A percentile compares a stretch with the other conserved stretches of the same genome.
Conservation (phyloP, 2,329 filamentous ascomycete genomes). For the Zasmidium cellare region DNA sequence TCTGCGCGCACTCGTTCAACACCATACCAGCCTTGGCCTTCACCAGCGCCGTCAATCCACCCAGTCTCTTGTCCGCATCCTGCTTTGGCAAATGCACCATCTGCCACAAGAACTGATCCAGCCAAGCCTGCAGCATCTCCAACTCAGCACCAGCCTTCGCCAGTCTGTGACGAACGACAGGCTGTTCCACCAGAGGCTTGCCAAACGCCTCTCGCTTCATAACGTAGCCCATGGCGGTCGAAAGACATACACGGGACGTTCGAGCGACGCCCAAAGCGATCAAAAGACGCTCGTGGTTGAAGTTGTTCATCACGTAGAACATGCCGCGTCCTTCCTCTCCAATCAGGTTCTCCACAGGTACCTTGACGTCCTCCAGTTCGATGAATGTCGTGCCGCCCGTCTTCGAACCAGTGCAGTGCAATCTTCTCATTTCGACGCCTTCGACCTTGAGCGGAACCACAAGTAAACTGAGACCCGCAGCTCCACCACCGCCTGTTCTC, state of each 20-base stretch:
- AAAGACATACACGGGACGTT: conserved; percentile 59
- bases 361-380: conserved; percentile 70
- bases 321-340: conserved; percentile 71
- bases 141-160: conserved; percentile 67
- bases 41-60: conserved; percentile 69
- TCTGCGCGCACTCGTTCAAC: conserved; percentile 67
- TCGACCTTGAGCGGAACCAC: conserved; percentile 43
- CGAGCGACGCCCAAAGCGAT: conserved; percentile 65
- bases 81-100: conserved; percentile 61
- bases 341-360: conserved; percentile 68
- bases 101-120: conserved; percentile 68
- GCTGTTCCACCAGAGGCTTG: conserved; percentile 68
- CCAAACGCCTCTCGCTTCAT: conserved; percentile 66
- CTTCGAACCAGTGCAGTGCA: conserved; percentile 65
- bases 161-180: conserved; percentile 68
- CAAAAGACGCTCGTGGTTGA: conserved; percentile 51
- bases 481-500: conserved; percentile 41
- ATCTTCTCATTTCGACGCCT: conserved; percentile 65
- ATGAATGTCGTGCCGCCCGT: conserved; percentile 71
- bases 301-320: conserved; percentile 53
- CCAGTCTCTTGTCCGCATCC: conserved; percentile 61
- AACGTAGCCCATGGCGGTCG: conserved; percentile 61
- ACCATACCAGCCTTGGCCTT: conserved; percentile 73
- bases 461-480: conserved; percentile 41
- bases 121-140: conserved; percentile 69